phyloP scores from a whole-genome alignment of 2,329 filamentous ascomycete species.

The Stachybotrys elegans region DNA sequence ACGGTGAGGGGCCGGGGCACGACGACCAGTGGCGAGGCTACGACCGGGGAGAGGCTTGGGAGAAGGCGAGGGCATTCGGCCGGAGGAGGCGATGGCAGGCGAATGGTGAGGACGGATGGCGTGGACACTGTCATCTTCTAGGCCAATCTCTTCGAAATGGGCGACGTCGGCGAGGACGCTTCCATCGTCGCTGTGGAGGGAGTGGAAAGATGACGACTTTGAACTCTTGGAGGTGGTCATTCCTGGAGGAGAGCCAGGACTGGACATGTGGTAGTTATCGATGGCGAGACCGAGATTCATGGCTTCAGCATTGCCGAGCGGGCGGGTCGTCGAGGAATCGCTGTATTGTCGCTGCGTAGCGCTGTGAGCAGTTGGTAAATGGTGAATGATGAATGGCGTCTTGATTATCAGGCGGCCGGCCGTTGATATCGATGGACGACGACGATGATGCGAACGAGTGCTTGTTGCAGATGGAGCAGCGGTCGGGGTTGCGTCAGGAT shows the following conservation, averaged over 20 bases:
- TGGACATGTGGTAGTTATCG: constrained; percentile 22
- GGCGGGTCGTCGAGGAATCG: too few species aligned
- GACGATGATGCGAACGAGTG: background rate
- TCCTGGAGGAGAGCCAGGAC: constrained; percentile 42
- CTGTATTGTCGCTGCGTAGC: too few species aligned
- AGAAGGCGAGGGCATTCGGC: constrained; percentile 27
- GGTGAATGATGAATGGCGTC: too few species aligned
- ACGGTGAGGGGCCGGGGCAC: constrained; percentile 31
- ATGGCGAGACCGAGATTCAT: constrained; percentile 29
- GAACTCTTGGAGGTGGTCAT: constrained; percentile 82
- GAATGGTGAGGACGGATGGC: too few species aligned
- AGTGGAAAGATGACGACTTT: constrained; percentile 84
- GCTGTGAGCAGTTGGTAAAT: too few species aligned
- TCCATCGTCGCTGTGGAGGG: constrained; percentile 70
- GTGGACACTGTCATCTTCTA: constrained; percentile 58
- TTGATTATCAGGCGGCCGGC: background rate
- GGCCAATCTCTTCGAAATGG: constrained; percentile 90
- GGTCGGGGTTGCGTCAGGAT: too few species aligned
- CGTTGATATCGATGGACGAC: too few species aligned
- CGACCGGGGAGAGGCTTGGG: constrained; percentile 22
- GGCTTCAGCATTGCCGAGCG: constrained; percentile 23
- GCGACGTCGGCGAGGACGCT: constrained; percentile 65
- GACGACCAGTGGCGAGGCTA: constrained; percentile 23
- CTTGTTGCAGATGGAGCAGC: background rate
- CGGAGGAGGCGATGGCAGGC: background rate